phyloP scores from a whole-genome alignment of 345 rosid genomes.

The Rhodamnia argentea region DNA sequence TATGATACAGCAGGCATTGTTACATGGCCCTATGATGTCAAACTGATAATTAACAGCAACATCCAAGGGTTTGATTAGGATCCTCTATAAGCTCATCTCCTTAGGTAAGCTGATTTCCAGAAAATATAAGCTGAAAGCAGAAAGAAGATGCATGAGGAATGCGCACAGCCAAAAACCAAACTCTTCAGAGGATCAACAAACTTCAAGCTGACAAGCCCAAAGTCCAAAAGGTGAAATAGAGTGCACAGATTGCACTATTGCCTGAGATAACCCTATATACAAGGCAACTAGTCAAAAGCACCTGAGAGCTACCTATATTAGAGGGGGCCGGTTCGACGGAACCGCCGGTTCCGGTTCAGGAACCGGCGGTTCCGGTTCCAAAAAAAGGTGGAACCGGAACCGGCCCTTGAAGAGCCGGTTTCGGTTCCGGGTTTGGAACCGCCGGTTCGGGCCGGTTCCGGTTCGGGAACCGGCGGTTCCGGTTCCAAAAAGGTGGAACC shows the following conservation, averaged over 20 bases:
- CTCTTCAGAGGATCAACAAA: background rate
- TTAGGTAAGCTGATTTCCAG: slow-evolving; percentile 75
- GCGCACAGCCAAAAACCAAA: background rate
- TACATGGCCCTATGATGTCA: background rate
- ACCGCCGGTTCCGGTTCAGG: no score
- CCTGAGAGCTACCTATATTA: background rate
- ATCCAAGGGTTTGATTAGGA: background rate
- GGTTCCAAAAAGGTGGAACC: no score
- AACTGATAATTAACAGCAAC: background rate
- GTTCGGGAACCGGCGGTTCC: no score
- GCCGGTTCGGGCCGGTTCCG: no score
- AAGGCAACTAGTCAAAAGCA: background rate
- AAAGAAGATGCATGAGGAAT: background rate
- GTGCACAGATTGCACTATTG: background rate
- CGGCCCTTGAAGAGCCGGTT: no score
- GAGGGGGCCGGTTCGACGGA: no score
- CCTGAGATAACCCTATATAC: background rate
- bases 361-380: no score
- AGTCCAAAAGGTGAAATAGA: background rate
- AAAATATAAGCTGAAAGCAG: slow-evolving; percentile 58
- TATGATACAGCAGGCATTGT: background rate
- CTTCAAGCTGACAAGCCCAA: background rate
- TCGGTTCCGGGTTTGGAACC: no score
- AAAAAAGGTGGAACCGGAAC: no score
- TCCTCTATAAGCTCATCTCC: slow-evolving; percentile 46